phyloP scores from a whole-genome alignment of 768 basidiomycete genomes.

The Suillus spraguei region DNA sequence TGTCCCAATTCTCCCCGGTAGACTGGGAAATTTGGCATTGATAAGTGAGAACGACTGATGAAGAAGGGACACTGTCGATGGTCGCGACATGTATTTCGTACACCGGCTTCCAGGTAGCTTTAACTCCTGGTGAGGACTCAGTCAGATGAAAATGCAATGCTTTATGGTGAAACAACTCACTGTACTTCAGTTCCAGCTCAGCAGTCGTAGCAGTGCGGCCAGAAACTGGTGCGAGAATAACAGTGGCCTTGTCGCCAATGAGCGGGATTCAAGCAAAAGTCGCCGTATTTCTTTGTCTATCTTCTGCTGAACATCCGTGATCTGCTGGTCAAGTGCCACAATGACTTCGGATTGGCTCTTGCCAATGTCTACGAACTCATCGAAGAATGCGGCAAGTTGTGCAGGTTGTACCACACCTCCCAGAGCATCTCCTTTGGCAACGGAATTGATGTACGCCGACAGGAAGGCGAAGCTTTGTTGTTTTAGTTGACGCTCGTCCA shows the following conservation, averaged over 20 bases:
- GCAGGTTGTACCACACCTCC: slow-evolving; percentile 14
- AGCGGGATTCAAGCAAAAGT: neutral
- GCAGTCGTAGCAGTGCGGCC: slow-evolving; percentile 13
- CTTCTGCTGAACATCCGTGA: slow-evolving; percentile 12
- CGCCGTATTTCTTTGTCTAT: slow-evolving; percentile 20
- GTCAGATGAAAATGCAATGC: neutral
- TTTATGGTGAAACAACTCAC: slow-evolving; percentile 9
- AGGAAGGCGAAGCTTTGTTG: slow-evolving; percentile 25
- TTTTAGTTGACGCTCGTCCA: slow-evolving; percentile 23
- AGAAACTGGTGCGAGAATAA: slow-evolving; percentile 13
- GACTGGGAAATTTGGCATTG: slow-evolving; percentile 30
- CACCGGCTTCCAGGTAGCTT: slow-evolving; percentile 22
- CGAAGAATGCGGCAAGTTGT: slow-evolving; percentile 23
- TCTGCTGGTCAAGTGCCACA: slow-evolving; percentile 20
- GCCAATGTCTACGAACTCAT: slow-evolving; percentile 27
- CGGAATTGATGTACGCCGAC: slow-evolving; percentile 30
- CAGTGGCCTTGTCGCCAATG: slow-evolving; percentile 15
- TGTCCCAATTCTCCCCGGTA: slow-evolving; percentile 35
- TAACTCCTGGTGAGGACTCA: slow-evolving; percentile 16
- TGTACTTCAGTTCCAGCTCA: slow-evolving; percentile 23
- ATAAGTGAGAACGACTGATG: slow-evolving; percentile 26
- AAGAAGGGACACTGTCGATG: slow-evolving; percentile 16
- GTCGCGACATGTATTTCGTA: slow-evolving; percentile 23
- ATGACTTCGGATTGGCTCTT: slow-evolving; percentile 18
- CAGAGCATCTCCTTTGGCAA: slow-evolving; percentile 24